Evolutionary conservation across 2,329 filamentous ascomycete genomes (phyloP).

Genomic region (Didymella keratinophila): DNA sequence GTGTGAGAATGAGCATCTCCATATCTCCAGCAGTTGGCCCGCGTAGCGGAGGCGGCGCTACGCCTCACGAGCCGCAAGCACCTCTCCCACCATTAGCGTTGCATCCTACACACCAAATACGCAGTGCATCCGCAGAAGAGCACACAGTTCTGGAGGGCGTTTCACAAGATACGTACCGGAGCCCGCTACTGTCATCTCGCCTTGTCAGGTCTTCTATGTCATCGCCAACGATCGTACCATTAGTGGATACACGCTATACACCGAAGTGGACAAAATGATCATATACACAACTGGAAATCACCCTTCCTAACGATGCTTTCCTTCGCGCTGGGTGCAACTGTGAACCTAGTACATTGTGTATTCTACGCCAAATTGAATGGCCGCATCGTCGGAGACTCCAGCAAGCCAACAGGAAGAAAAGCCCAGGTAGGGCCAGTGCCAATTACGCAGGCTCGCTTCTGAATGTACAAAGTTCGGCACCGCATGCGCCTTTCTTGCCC

Average conservation of each 20-base stretch:
- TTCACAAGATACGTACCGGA: neutral
- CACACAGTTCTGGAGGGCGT: neutral
- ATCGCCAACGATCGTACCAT: neutral
- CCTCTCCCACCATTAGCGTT: neutral
- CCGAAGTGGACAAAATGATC: slow-evolving; percentile 11
- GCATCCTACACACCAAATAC: neutral
- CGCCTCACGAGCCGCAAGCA: neutral
- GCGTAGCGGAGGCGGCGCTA: neutral
- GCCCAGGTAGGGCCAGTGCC: slow-evolving; percentile 10
- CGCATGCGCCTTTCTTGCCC: slow-evolving; percentile 24
- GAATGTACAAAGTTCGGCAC: slow-evolving; percentile 21
- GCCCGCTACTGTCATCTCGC: neutral
- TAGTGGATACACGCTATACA: neutral
- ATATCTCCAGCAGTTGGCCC: neutral
- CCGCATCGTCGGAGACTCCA: slow-evolving; percentile 21
- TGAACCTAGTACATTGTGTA: slow-evolving; percentile 26
- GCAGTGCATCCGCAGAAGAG: neutral
- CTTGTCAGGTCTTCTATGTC: neutral
- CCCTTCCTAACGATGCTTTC: slow-evolving; percentile 21
- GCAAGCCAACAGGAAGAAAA: slow-evolving; percentile 21
- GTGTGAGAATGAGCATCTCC: neutral
- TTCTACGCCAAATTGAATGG: slow-evolving; percentile 15
- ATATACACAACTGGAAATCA: slow-evolving; percentile 22
- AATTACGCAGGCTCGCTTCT: neutral
- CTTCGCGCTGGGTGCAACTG: slow-evolving; percentile 21